A percentile compares a stretch with the other conserved stretches of the same genome.
Conservation (phyloP, 495 filamentous ascomycete species). For the Delitschia confertaspora region DNA sequence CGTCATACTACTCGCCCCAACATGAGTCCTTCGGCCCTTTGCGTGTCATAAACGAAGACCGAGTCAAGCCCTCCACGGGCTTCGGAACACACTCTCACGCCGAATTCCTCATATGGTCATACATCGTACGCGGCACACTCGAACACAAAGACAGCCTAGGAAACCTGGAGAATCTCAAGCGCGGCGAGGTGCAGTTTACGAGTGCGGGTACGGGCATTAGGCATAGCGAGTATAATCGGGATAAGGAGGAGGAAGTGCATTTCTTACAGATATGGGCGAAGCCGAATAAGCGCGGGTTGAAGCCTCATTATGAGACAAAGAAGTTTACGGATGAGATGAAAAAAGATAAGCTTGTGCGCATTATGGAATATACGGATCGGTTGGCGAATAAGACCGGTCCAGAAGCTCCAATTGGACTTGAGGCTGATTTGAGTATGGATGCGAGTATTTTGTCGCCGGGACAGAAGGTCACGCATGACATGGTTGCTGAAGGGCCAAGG, state of each 20-base stretch:
- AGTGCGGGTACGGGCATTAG: conserved; percentile 69
- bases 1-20: conserved; percentile 57
- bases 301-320: conserved; percentile 60
- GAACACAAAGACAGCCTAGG: conserved; percentile 75
- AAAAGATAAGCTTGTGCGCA: conserved; percentile 54
- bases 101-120: conserved; percentile 77
- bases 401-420: conserved; percentile 62
- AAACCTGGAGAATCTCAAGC: conserved; percentile 60
- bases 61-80: conserved; percentile 55
- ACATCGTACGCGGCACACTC: conserved; percentile 68
- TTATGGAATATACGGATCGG: conserved; percentile 63
- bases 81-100: conserved; percentile 75
- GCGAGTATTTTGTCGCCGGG: conserved; percentile 49
- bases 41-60: conserved; percentile 77
- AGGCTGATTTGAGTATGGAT: conserved; percentile 71
- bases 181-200: conserved; percentile 77
- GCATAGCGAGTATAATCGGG: conserved; percentile 68
- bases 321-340: conserved; percentile 62
- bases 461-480: conserved; percentile 38
- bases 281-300: conserved; percentile 59
- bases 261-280: conserved; percentile 78
- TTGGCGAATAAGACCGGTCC: conserved; percentile 46
- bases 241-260: conserved; percentile 54
- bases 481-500: conserved; percentile 55
- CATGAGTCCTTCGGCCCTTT: conserved; percentile 59